Evolutionary conservation across 805 yeast species (phyloP).

Genomic region (Kodamaea fukazawae): DNA sequence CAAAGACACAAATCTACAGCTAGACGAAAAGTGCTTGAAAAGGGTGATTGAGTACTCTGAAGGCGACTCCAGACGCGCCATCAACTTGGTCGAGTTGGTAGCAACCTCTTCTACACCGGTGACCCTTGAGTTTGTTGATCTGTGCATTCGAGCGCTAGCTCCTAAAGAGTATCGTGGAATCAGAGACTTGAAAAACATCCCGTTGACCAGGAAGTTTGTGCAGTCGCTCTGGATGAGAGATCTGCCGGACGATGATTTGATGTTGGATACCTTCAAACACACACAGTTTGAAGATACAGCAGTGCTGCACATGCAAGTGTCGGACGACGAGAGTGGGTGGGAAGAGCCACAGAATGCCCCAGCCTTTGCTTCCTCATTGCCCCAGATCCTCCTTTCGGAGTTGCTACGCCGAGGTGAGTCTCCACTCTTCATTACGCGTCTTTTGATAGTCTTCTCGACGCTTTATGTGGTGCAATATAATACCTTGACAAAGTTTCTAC

Average conservation of each 20-base stretch:
- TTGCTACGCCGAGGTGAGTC: constrained; percentile 30
- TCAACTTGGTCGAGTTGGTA: constrained; percentile 31
- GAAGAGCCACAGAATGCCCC: constrained; percentile 6
- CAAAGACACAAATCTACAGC: too few species aligned
- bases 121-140: not conserved
- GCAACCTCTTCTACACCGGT: not conserved
- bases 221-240: constrained; percentile 9
- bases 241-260: constrained; percentile 12
- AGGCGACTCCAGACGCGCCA: constrained; percentile 36
- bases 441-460: constrained; percentile 22
- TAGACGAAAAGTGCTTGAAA: constrained; percentile 12
- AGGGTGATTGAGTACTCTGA: constrained; percentile 16
- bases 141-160: constrained; percentile 2
- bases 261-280: constrained; percentile 17
- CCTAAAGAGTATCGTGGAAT: constrained; percentile 17
- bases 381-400: constrained; percentile 16
- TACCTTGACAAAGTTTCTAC: constrained; percentile 14
- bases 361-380: constrained; percentile 9
- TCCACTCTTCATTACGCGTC: constrained; percentile 22
- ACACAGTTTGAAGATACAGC: constrained; percentile 6
- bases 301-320: constrained; percentile 29
- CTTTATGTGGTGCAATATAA: constrained; percentile 17
- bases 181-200: constrained; percentile 15
- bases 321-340: constrained; percentile 22
- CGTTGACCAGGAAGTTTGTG: constrained; percentile 10